phyloP scores from a whole-genome alignment of 495 filamentous ascomycete genomes.

The Aspergillus panamensis region DNA sequence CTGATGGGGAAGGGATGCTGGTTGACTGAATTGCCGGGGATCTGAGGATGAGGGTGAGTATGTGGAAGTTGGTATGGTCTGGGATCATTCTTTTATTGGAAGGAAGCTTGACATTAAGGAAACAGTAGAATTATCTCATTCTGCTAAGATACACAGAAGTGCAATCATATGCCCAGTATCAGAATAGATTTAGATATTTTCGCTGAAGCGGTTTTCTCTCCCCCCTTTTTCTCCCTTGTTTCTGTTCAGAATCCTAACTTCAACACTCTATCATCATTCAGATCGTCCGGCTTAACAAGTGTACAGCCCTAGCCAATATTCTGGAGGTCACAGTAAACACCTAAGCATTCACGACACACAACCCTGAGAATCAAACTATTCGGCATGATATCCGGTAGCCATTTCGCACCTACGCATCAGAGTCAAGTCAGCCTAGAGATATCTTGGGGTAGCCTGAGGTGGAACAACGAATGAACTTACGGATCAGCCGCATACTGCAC shows the following conservation, averaged over 20 bases:
- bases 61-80: no score
- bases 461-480: conserved; percentile 25
- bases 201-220: neutral
- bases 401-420: conserved; percentile 29
- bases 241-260: neutral
- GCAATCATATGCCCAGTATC: no score
- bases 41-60: no score
- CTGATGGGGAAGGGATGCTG: no score
- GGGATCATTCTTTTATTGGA: no score
- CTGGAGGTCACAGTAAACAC: neutral
- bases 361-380: conserved; percentile 12
- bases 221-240: neutral
- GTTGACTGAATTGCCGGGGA: no score
- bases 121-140: no score
- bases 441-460: neutral
- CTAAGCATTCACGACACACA: neutral
- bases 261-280: neutral
- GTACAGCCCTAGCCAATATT: neutral
- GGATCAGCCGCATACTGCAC: conserved; percentile 42
- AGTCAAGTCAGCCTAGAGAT: conserved; percentile 1
- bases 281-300: neutral
- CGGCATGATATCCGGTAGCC: conserved; percentile 32
- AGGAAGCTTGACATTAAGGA: no score
- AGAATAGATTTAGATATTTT: neutral
- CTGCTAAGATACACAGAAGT: no score